Conservation (phyloP, 371 early-diverging fungal genomes). For the Parasitella parasitica region DNA sequence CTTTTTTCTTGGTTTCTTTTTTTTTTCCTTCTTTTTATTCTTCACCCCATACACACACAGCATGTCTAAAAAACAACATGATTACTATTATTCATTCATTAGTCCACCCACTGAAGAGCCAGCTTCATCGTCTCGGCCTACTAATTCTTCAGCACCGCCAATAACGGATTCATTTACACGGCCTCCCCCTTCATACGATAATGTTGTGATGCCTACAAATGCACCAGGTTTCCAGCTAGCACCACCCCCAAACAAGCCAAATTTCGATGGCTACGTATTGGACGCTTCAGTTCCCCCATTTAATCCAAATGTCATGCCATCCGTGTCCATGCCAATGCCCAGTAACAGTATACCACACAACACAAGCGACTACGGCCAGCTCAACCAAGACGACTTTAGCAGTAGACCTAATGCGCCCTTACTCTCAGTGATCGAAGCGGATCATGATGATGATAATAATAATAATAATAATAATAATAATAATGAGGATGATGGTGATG, state of each 20-base stretch:
- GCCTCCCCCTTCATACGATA: conserved; percentile 35
- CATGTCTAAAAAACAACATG: conserved; percentile 31
- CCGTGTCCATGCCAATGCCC: neutral
- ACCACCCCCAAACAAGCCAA: conserved; percentile 13
- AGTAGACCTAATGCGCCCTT: neutral
- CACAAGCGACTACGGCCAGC: conserved; percentile 8
- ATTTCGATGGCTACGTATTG: conserved; percentile 13
- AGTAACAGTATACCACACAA: neutral
- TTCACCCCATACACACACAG: too few species aligned
- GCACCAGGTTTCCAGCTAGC: neutral
- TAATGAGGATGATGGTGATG: conserved; percentile 16
- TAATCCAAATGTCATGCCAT: conserved; percentile 3
- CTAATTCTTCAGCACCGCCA: conserved; percentile 16
- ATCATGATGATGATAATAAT: conserved; percentile 2
- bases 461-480: too few species aligned
- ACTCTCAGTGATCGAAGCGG: neutral
- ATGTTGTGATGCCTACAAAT: conserved; percentile 8
- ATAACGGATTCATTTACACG: neutral
- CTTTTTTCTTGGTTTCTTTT: neutral
- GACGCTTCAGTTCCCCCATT: conserved; percentile 9
- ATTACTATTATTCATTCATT: conserved; percentile 31
- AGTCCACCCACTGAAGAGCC: conserved; percentile 15
- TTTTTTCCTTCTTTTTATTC: neutral
- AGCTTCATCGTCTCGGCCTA: neutral
- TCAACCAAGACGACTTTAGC: neutral